Evolutionary conservation across 805 yeast genomes (phyloP).

Genomic region (Candida qinlingensis): DNA sequence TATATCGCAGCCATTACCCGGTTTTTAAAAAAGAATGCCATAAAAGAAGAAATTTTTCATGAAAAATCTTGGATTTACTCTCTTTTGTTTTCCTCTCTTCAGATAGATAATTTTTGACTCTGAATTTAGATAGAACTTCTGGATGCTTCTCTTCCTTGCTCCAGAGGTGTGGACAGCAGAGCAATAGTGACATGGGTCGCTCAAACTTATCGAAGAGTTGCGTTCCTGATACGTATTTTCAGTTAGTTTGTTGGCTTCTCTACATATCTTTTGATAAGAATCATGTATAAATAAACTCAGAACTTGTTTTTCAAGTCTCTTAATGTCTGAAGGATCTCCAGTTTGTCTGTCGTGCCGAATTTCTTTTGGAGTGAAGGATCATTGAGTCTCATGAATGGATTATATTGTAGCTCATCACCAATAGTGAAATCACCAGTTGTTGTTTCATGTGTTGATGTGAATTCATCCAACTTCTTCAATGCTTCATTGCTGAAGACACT

Average conservation of each 20-base stretch:
- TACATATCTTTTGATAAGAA: not conserved
- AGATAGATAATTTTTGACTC: constrained; percentile 29
- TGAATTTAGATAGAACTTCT: constrained; percentile 38
- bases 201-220: not conserved
- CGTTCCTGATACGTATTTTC: not conserved
- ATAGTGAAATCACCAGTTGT: constrained; percentile 88
- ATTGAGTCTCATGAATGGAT: constrained; percentile 81
- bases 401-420: constrained; percentile 72
- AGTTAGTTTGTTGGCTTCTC: constrained; percentile 1
- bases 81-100: constrained; percentile 17
- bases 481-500: constrained; percentile 43
- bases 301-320: constrained; percentile 68
- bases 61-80: not conserved
- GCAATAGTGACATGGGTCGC: constrained; percentile 29
- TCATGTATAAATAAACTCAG: not conserved
- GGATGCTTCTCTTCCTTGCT: constrained; percentile 25
- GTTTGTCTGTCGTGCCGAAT: constrained; percentile 46
- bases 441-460: constrained; percentile 48
- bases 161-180: constrained; percentile 49
- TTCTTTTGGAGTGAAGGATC: constrained; percentile 59
- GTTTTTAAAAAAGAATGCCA: not conserved
- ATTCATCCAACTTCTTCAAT: constrained; percentile 48
- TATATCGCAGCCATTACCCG: not conserved
- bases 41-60: constrained; percentile 8
- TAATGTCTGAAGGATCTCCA: constrained; percentile 63